A percentile compares a stretch with the other conserved stretches of the same genome.
These are phyloP conservation scores for Kalaharituber pfeilii DNA, from an alignment of 2,329 filamentous ascomycete genomes.

Conservation along the genomic window DNA sequence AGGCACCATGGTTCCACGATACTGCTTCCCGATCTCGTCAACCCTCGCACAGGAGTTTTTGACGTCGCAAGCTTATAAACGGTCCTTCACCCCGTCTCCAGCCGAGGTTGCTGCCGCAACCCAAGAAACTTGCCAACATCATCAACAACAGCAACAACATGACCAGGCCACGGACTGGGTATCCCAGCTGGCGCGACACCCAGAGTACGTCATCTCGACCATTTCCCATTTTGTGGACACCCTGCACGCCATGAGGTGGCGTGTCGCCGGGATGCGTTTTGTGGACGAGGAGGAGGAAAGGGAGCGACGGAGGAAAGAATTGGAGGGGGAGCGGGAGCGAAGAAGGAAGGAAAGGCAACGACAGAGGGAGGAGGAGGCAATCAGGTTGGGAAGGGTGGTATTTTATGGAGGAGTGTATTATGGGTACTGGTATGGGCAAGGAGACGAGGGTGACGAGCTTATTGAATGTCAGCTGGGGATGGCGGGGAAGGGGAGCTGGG, in stretches of 20 bases:
- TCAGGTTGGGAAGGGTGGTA: not conserved
- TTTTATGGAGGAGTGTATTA: conserved; percentile 1
- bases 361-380: not conserved
- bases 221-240: not conserved
- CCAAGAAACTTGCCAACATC: too few relatives aligned
- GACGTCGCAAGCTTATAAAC: not conserved
- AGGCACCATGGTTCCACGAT: not conserved
- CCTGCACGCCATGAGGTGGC: not conserved
- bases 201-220: not conserved
- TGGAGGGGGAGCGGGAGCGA: not conserved
- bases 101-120: not conserved
- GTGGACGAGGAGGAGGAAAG: not conserved
- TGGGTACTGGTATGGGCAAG: not conserved
- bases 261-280: not conserved
- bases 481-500: not conserved
- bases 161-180: not conserved
- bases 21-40: not conserved
- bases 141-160: too few relatives aligned
- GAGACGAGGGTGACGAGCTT: not conserved
- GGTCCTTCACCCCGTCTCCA: not conserved
- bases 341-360: not conserved
- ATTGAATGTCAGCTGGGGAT: not conserved
- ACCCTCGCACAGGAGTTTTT: not conserved
- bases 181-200: not conserved
- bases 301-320: not conserved